Base-by-base conservation (phyloP, 169 alveolate species). In the Plasmodium yoelii region DNA sequence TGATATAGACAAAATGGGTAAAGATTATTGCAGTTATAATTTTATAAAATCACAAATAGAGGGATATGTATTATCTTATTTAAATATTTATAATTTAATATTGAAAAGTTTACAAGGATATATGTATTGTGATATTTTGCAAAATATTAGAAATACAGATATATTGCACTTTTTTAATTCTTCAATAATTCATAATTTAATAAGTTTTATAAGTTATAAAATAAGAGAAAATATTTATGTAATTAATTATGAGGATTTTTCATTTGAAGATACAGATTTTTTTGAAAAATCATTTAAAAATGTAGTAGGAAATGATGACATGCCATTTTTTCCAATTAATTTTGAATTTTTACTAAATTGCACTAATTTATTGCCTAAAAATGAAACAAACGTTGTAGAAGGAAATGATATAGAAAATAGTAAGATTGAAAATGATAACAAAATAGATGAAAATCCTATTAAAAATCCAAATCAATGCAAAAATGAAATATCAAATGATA, bases 131-230 rank as follows among this genome's bases (percentile, higher is more conserved):
- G 59, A 64, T 46, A 0, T 34, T 10, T 61, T 80, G 24, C 55
- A 42, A 26, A 56, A 18, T 55, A 47, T 70, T 46, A 34, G 46
- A 59, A 80, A 80, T 46, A 26, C 63, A 15, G 90, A 80, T 28
- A 15, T 80, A 18, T 47, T 80, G 56, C 65, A 80, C 34, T 80
- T 80, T 67, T 80, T 80, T 56, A 80, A 80, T 67, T 67, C 90
- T 55, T 80, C 90, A 18, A 80, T 80, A 51, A 15, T 80, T 46
- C 82, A 80, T 28, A 80, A 80, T 56, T 67, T 80, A 63, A 65
- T 80, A 18, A 65, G 67, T 47, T 80, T 80, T 47, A 59, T 61
- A 9, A 39, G 82, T 65, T 68, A 34, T 55, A 80, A 80, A 70
- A 15, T 80, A 60, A 67, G 55, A 10, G 53, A 80, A 67, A 57